A percentile compares a stretch with the other conserved stretches of the same genome.
Conservation (phyloP, 208 protist species). For the Zelonia costaricensis region DNA sequence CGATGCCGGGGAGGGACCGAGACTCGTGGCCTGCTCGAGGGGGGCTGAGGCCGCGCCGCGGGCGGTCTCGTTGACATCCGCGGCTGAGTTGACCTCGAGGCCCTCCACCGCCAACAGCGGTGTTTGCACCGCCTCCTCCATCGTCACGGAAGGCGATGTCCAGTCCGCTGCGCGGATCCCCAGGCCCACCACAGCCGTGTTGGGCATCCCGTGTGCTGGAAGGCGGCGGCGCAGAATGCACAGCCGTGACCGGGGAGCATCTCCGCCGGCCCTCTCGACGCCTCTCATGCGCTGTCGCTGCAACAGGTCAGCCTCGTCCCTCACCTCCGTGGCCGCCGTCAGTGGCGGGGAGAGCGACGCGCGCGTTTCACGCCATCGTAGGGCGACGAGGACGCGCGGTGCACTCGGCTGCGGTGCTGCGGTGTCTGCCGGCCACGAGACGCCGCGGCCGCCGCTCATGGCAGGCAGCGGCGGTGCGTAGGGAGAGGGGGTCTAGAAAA, state of each 20-base stretch:
- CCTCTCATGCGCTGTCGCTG: too few relatives aligned
- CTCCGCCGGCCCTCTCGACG: too few relatives aligned
- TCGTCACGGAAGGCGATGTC: background rate
- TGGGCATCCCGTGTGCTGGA: background rate
- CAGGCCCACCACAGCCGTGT: background rate
- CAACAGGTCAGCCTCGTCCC: background rate
- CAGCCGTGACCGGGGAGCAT: conserved; percentile 15
- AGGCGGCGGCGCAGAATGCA: conserved; percentile 21
- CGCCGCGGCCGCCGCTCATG: too few relatives aligned
- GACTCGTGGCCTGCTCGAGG: background rate
- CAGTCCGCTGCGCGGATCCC: background rate
- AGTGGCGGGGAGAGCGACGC: too few relatives aligned
- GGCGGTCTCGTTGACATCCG: background rate
- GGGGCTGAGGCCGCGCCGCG: background rate
- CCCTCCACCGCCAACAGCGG: conserved; percentile 20
- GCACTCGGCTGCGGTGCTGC: too few relatives aligned
- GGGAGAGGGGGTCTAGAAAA: background rate
- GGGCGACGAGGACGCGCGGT: conserved; percentile 21
- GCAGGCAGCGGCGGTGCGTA: background rate
- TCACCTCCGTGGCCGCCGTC: background rate
- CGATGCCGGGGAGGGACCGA: background rate
- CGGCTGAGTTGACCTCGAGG: background rate
- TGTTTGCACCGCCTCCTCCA: conserved; percentile 17
- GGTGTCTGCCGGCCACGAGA: too few relatives aligned
- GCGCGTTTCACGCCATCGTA: conserved; percentile 29